Percentiles rank a stretch among this genome's conserved stretches.
Evolutionary conservation across 129 eudicot genomes (phyloP).

Genomic region (Erigeron canadensis): DNA sequence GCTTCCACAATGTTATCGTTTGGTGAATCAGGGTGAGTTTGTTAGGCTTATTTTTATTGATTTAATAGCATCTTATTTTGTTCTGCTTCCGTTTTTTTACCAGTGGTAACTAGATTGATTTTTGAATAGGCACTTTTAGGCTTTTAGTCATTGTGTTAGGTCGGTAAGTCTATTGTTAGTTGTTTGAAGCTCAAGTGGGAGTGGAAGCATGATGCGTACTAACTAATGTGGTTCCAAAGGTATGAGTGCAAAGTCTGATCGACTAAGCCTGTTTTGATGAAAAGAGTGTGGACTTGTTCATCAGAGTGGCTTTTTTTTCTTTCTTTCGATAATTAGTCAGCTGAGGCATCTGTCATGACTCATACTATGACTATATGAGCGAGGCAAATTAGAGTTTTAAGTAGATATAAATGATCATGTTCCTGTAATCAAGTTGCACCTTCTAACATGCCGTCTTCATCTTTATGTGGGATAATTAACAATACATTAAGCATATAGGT

Average conservation of each 20-base stretch:
- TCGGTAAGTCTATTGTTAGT: slow-evolving; percentile 10
- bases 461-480: slow-evolving; percentile 2
- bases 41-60: slow-evolving; percentile 11
- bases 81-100: slow-evolving; percentile 1
- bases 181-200: slow-evolving; percentile 10
- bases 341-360: slow-evolving; percentile 16
- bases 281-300: slow-evolving; percentile 8
- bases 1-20: slow-evolving; percentile 67
- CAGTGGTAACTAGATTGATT: background rate
- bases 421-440: slow-evolving; percentile 13
- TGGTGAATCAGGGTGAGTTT: slow-evolving; percentile 93
- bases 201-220: slow-evolving; percentile 12
- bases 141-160: slow-evolving; percentile 15
- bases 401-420: slow-evolving; percentile 1
- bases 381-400: slow-evolving; percentile 6
- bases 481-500: slow-evolving; percentile 17
- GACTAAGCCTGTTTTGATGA: slow-evolving; percentile 4
- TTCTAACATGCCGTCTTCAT: slow-evolving; percentile 7
- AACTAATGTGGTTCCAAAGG: slow-evolving; percentile 15
- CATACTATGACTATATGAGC: background rate
- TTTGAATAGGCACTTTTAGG: background rate
- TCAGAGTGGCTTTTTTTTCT: background rate
- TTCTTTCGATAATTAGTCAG: slow-evolving; percentile 15
- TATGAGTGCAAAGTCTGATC: slow-evolving; percentile 14
- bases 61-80: slow-evolving; percentile 8